These are phyloP conservation scores for Aspergillus carbonarius DNA, from an alignment of 2,329 filamentous ascomycete genomes.

Conservation along the genomic window DNA sequence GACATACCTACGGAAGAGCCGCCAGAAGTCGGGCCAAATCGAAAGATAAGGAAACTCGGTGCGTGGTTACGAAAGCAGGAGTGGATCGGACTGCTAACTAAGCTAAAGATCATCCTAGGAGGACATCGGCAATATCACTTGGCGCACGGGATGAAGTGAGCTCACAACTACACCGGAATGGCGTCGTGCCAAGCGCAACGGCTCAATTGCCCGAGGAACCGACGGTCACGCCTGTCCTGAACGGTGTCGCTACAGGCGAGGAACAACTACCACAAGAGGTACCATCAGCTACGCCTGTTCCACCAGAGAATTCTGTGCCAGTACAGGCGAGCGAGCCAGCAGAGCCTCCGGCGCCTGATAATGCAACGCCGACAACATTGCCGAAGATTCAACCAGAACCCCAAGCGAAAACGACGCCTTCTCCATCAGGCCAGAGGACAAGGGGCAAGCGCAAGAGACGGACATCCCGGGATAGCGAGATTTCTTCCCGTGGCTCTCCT, in stretches of 20 bases:
- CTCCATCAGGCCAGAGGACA: background rate
- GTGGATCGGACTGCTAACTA: background rate
- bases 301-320: background rate
- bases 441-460: conserved; percentile 7
- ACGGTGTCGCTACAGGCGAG: background rate
- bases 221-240: background rate
- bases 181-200: background rate
- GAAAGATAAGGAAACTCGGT: conserved; percentile 37
- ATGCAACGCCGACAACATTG: background rate
- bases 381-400: background rate
- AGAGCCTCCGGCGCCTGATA: background rate
- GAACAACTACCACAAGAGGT: background rate
- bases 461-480: conserved; percentile 2
- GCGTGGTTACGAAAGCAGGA: conserved; percentile 8
- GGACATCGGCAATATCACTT: background rate
- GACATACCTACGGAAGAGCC: conserved; percentile 37
- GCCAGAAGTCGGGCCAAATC: conserved; percentile 26
- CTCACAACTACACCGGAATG: conserved; percentile 8
- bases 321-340: background rate
- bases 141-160: background rate
- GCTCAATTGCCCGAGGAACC: background rate
- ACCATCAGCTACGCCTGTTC: background rate
- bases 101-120: conserved; percentile 1
- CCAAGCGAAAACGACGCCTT: conserved; percentile 7
- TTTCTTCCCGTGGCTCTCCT: background rate